Evolutionary conservation across 345 rosid species (phyloP).

Genomic region (Eucalyptus lansdowneana): DNA sequence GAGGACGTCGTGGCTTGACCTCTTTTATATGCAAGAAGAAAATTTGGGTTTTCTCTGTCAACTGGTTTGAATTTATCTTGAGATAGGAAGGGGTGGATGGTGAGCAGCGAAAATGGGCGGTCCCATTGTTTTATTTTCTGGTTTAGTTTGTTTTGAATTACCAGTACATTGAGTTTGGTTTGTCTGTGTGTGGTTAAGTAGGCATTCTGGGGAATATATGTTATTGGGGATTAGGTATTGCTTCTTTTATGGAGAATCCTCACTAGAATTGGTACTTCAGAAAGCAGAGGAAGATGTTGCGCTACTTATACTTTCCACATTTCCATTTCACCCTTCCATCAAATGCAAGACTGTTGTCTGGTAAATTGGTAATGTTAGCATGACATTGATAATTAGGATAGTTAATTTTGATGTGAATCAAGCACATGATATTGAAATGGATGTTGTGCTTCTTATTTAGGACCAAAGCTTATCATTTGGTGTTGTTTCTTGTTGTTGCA

Average conservation of each 20-base stretch:
- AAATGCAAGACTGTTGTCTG: background rate
- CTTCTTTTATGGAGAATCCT: background rate
- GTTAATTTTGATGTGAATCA: background rate
- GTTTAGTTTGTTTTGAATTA: background rate
- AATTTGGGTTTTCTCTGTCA: background rate
- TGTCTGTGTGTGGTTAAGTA: background rate
- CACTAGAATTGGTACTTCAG: background rate
- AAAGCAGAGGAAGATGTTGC: background rate
- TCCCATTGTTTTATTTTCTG: background rate
- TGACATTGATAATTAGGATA: background rate
- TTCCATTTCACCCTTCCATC: background rate
- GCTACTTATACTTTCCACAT: background rate
- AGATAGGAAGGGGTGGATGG: background rate
- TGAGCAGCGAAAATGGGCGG: background rate
- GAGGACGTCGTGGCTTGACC: background rate
- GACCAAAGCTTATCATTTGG: background rate
- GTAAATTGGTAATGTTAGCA: background rate
- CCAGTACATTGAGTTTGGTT: background rate
- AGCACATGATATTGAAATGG: background rate
- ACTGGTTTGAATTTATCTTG: background rate
- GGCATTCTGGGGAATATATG: background rate
- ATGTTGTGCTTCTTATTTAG: background rate
- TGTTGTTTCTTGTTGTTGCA: conserved; percentile 7
- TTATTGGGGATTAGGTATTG: background rate
- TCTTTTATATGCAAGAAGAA: background rate